Percentiles rank a stretch among this genome's conserved stretches.
These are phyloP conservation scores for Marchantia polymorpha DNA, from an alignment of 225 moss, liverwort and hornwort species.

Conservation along the genomic window DNA sequence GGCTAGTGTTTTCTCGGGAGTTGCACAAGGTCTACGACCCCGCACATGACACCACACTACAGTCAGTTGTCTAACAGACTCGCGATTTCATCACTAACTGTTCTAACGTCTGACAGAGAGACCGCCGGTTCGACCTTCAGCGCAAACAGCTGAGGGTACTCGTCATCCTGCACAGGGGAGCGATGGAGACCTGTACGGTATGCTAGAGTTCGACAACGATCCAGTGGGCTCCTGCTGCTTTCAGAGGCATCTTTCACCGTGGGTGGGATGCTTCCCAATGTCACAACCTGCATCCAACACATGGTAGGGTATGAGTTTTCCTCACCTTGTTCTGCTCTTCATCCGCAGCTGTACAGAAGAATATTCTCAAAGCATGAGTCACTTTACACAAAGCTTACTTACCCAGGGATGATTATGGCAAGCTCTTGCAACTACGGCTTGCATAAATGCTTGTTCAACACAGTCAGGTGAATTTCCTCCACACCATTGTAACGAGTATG, in stretches of 20 bases:
- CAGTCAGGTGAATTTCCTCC: slow-evolving; percentile 16
- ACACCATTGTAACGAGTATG: slow-evolving; percentile 46
- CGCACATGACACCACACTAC: not conserved
- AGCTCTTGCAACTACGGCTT: slow-evolving; percentile 5
- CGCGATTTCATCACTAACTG: slow-evolving; percentile 14
- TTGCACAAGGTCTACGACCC: too few species aligned
- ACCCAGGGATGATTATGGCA: slow-evolving; percentile 28
- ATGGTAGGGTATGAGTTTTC: not conserved
- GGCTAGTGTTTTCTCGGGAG: too few species aligned
- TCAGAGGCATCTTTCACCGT: slow-evolving; percentile 6
- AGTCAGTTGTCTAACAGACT: slow-evolving; percentile 3
- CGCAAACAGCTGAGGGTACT: slow-evolving; percentile 19
- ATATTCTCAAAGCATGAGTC: not conserved
- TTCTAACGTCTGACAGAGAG: slow-evolving; percentile 16
- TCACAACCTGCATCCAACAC: slow-evolving; percentile 22
- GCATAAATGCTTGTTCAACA: slow-evolving; percentile 29
- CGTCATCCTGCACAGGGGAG: not conserved
- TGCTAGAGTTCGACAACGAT: not conserved
- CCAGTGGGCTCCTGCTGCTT: not conserved
- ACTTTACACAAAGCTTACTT: not conserved
- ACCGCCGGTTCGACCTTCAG: slow-evolving; percentile 18
- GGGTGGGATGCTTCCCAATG: slow-evolving; percentile 13
- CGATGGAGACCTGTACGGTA: not conserved
- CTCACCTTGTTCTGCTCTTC: not conserved
- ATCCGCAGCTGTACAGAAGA: not conserved